Conservation (phyloP, 768 basidiomycete genomes). For the Tricholoma saponaceum region DNA sequence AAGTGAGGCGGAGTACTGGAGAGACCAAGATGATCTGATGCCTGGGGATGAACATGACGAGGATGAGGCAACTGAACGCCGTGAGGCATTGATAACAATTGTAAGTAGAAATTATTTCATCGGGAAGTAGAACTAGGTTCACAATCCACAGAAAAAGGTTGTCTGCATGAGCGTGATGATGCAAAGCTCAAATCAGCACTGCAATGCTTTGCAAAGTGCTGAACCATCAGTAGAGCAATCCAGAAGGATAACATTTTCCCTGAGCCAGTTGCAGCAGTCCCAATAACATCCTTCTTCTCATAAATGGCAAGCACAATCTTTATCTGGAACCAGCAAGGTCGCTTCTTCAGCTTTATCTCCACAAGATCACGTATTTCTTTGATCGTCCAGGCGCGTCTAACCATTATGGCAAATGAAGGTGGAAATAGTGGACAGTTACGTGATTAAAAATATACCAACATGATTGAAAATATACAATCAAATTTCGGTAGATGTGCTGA, state of each 20-base stretch:
- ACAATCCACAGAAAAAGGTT: no score
- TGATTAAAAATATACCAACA: no score
- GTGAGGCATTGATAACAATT: no score
- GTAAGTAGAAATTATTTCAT: no score
- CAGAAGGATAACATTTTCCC: background rate
- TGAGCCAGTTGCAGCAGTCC: conserved; percentile 1
- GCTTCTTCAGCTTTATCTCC: conserved; percentile 13
- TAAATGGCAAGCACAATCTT: conserved; percentile 2
- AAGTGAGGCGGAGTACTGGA: background rate
- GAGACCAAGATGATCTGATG: background rate
- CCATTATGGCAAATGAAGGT: background rate
- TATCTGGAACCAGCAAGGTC: conserved; percentile 8
- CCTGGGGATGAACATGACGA: no score
- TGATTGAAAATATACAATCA: no score
- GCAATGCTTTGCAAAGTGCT: no score
- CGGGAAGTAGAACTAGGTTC: no score
- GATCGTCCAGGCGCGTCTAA: background rate
- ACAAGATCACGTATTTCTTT: conserved; percentile 2
- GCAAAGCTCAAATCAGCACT: no score
- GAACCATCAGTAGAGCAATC: background rate
- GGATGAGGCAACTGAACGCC: no score
- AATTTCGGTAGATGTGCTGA: background rate
- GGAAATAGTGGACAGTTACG: background rate
- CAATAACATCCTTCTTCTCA: conserved; percentile 7
- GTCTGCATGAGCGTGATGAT: no score